Evolutionary conservation across 2,329 filamentous ascomycete species (phyloP), one percentile per base, ranked within the genome.

Genomic region (Emericellopsis cladophorae): DNA sequence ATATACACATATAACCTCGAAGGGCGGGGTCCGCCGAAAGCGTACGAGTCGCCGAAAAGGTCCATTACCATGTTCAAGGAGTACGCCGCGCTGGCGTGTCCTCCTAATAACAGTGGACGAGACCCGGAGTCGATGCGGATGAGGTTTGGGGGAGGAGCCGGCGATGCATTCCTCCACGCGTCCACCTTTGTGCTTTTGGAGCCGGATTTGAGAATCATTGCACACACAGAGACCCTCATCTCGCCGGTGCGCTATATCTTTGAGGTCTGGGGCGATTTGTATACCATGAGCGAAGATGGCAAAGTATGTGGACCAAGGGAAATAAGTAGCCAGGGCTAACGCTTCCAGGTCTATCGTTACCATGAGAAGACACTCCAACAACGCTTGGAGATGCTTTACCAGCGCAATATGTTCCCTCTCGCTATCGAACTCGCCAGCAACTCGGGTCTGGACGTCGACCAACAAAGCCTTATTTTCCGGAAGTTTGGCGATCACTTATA

Each of bases 401-500:
- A 95, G 52, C 79, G 90, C 40, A 95, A 95, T 54, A 77, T 96
- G 45, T 98, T 90, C 52, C 80, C 90, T 1, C 66, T 94, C 38
- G 92, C 92, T 2, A 92, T 96, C 49, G 93, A 90, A 51, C 68
- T 98, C 42, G 92, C 92, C 1, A 87, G 93, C 53, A 95, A 93
- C 58, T 80, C 82, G 9, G 85, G 87, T 2, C 72, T 95, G 52
- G 85, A 89, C 57, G 62, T 67, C 3, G 68, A 81, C 37, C 86
- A 95, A 58, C 86, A 94, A 51, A 95, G 93, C 52, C 69, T 84
- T 43, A 98, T 98, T 44, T 93, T 90, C 54, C 80, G 90, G 44
- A 89, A 82, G 56, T 96, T 95, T 58, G 92, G 90, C 11, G 92
- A 98, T 56, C 85, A 90, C 53, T 63, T 96, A 4, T 96, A 98